Evolutionary conservation across 257 asterid genomes (phyloP).

Genomic region (Nicotiana tabacum): DNA sequence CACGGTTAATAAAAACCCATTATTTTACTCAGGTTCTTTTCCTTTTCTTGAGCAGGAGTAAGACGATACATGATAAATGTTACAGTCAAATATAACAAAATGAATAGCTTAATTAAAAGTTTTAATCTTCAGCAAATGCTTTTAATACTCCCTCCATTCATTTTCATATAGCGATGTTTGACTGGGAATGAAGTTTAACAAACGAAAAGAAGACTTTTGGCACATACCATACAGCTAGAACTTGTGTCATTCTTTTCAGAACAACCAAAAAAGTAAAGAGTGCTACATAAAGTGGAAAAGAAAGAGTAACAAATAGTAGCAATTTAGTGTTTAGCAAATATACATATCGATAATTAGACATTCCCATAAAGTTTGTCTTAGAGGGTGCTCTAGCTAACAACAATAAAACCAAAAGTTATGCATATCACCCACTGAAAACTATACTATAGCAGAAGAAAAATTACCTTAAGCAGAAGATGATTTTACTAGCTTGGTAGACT

Average conservation of each 20-base stretch:
- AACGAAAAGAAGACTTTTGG: neutral
- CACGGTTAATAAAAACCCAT: neutral
- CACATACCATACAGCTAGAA: neutral
- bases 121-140: neutral
- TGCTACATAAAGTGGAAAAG: neutral
- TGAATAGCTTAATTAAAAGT: neutral
- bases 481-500: conserved; percentile 37
- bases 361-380: neutral
- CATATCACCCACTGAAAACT: neutral
- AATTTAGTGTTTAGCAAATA: neutral
- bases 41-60: neutral
- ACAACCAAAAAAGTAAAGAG: neutral
- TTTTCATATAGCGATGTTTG: neutral
- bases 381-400: neutral
- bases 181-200: neutral
- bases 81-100: neutral
- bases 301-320: neutral
- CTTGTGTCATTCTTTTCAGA: neutral
- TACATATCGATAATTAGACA: neutral
- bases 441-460: conserved; percentile 2
- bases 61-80: neutral
- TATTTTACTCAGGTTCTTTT: neutral
- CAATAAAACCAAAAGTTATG: neutral
- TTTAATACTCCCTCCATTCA: neutral
- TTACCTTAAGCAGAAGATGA: conserved; percentile 15